Evolutionary conservation across 2,329 filamentous ascomycete genomes (phyloP).

Genomic region (Diaporthe citriasiana): DNA sequence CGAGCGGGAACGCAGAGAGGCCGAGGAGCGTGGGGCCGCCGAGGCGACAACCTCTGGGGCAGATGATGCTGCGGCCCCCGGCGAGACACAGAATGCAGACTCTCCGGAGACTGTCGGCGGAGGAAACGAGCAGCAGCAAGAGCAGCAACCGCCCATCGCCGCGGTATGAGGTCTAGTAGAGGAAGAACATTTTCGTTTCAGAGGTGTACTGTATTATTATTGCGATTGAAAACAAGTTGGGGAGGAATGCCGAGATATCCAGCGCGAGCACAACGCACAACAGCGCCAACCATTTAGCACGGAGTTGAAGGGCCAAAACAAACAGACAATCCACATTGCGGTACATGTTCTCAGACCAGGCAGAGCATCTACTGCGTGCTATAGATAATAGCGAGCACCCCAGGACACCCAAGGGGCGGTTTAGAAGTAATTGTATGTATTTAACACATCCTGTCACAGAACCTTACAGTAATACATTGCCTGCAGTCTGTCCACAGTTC

Average conservation of each 20-base stretch:
- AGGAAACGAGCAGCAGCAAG: constrained; percentile 35
- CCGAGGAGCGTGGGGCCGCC: constrained; percentile 46
- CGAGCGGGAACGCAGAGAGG: constrained; percentile 54
- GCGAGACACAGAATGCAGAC: constrained; percentile 22
- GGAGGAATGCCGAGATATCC: constrained; percentile 38
- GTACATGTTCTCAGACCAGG: background rate
- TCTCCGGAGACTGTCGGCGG: background rate
- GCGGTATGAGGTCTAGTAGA: background rate
- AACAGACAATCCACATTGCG: background rate
- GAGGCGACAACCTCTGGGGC: constrained; percentile 46
- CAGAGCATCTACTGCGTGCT: background rate
- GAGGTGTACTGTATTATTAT: constrained; percentile 31
- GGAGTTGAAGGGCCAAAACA: constrained; percentile 32
- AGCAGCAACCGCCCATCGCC: constrained; percentile 36
- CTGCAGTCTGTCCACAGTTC: background rate
- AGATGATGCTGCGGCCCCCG: background rate
- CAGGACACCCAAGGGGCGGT: too few species aligned
- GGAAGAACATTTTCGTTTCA: background rate
- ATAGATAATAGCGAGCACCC: constrained; percentile 11
- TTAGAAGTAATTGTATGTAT: background rate
- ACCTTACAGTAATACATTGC: background rate
- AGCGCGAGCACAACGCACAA: constrained; percentile 21
- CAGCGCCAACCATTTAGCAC: constrained; percentile 34
- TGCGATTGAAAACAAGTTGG: background rate
- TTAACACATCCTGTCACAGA: background rate